Percentiles rank a stretch among this genome's conserved stretches.
phyloP scores from a whole-genome alignment of 2,329 filamentous ascomycete species.

The Passalora sequoiae region DNA sequence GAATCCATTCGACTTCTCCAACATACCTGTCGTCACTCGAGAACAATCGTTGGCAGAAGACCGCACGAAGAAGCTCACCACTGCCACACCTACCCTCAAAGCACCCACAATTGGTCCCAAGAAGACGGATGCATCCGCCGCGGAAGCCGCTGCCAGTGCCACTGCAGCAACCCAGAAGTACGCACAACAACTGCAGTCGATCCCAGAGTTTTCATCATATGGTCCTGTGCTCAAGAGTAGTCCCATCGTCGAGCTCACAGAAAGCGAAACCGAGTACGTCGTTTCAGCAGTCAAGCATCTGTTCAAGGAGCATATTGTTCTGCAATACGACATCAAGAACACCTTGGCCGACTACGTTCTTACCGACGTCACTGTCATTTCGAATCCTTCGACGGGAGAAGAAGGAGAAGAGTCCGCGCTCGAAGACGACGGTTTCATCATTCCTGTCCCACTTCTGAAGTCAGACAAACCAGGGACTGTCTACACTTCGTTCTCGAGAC shows the following conservation, averaged over 20 bases:
- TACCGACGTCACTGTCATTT: conserved; percentile 80
- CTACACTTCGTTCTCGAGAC: conserved; percentile 90
- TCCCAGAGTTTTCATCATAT: conserved; percentile 87
- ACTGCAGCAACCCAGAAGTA: conserved; percentile 82
- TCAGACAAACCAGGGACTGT: conserved; percentile 87
- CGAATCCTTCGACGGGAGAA: conserved; percentile 74
- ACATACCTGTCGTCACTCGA: conserved; percentile 86
- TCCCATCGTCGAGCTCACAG: conserved; percentile 77
- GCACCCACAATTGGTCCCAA: conserved; percentile 81
- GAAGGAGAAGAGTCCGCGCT: conserved; percentile 76
- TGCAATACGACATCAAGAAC: conserved; percentile 98
- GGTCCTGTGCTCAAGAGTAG: conserved; percentile 91
- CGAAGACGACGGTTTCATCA: conserved; percentile 78
- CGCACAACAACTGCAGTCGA: conserved; percentile 75
- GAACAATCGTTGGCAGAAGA: conserved; percentile 96
- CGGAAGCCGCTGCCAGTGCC: conserved; percentile 65
- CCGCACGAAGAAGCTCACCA: conserved; percentile 93
- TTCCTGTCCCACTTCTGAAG: conserved; percentile 74
- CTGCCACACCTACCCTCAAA: conserved; percentile 87
- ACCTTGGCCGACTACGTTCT: conserved; percentile 86
- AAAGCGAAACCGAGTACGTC: conserved; percentile 96
- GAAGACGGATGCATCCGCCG: conserved; percentile 63
- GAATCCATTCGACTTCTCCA: conserved; percentile 80
- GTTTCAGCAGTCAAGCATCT: conserved; percentile 92
- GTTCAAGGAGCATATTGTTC: conserved; percentile 92